These are phyloP conservation scores for Withania somnifera DNA, from an alignment of 305 asterid species.

Conservation along the genomic window DNA sequence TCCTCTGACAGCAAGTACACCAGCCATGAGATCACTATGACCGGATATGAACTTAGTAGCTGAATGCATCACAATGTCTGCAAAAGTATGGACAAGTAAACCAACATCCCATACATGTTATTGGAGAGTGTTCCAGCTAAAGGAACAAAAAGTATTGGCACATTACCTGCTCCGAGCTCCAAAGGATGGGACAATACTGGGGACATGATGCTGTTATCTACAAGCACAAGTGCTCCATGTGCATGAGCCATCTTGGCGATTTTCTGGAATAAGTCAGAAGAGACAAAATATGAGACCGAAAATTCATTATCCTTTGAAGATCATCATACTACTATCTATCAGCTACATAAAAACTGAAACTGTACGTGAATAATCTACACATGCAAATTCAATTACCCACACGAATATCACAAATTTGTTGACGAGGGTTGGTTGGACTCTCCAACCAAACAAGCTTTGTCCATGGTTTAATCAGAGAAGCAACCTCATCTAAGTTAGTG, in stretches of 20 bases:
- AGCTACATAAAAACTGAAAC: background rate
- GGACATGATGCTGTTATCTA: constrained; percentile 95
- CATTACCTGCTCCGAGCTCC: constrained; percentile 82
- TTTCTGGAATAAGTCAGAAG: constrained; percentile 36
- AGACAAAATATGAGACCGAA: background rate
- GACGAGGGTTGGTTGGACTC: constrained; percentile 72
- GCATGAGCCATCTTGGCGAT: constrained; percentile 79
- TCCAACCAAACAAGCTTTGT: constrained; percentile 77
- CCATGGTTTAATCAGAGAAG: constrained; percentile 35
- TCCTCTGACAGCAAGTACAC: constrained; percentile 71
- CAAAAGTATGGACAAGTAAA: constrained; percentile 13
- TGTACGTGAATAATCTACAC: constrained; percentile 20
- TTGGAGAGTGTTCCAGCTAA: background rate
- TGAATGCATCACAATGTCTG: constrained; percentile 49
- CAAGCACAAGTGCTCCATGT: constrained; percentile 70
- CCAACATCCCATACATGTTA: background rate
- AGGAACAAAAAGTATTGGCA: background rate
- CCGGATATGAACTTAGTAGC: background rate
- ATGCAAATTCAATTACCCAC: constrained; percentile 22
- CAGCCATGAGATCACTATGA: constrained; percentile 68
- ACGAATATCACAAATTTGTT: constrained; percentile 68
- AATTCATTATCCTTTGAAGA: background rate
- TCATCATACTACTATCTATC: background rate
- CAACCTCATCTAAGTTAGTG: constrained; percentile 52
- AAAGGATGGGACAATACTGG: constrained; percentile 73